Evolutionary conservation across 2,329 filamentous ascomycete species (phyloP).

Genomic region (Trichoderma afroharzianum): DNA sequence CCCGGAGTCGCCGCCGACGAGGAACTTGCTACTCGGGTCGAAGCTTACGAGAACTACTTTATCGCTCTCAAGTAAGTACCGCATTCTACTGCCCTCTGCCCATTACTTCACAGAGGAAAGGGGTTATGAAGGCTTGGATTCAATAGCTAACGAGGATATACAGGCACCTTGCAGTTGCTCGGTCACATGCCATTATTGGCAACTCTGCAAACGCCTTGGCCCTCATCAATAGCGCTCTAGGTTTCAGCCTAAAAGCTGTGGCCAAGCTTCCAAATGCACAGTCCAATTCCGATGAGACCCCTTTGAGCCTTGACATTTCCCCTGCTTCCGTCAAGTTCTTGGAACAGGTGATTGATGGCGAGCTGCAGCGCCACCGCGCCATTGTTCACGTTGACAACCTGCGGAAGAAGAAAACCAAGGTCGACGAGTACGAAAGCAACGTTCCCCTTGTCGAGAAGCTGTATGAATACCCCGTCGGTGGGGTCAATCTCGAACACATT

Average conservation of each 20-base stretch:
- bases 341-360: constrained; percentile 58
- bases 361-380: constrained; percentile 78
- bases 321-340: constrained; percentile 56
- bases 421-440: constrained; percentile 24
- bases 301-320: constrained; percentile 67
- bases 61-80: constrained; percentile 73
- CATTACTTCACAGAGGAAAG: neutral
- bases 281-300: constrained; percentile 25
- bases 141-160: neutral
- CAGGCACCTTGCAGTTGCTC: constrained; percentile 78
- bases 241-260: constrained; percentile 56
- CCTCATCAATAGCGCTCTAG: constrained; percentile 69
- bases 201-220: constrained; percentile 78
- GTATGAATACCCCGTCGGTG: constrained; percentile 67
- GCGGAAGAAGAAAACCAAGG: constrained; percentile 46
- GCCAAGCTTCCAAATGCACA: constrained; percentile 41
- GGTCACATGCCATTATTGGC: constrained; percentile 73
- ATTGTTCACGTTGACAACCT: constrained; percentile 78
- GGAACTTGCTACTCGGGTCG: constrained; percentile 71
- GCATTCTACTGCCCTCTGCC: too few species aligned
- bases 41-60: constrained; percentile 78
- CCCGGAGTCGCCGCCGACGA: constrained; percentile 85
- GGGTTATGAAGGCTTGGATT: neutral
- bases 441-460: constrained; percentile 70
- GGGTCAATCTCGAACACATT: constrained; percentile 72